phyloP scores from a whole-genome alignment of 768 basidiomycete genomes.

The Glaciozyma martinii region DNA sequence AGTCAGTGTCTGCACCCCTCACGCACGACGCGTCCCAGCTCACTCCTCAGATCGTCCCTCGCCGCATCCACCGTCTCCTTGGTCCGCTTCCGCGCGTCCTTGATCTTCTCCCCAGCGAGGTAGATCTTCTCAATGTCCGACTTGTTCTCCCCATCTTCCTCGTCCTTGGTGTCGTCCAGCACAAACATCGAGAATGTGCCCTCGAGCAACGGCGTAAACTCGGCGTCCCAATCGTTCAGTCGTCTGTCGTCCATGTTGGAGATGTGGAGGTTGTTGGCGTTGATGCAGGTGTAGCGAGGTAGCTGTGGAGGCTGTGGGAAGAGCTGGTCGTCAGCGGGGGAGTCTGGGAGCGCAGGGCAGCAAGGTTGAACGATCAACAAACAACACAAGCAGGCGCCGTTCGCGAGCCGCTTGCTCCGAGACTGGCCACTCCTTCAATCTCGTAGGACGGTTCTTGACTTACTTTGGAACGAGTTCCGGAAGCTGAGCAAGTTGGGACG shows the following conservation, averaged over 20 bases:
- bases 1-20: neutral
- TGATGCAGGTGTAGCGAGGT: too few species aligned
- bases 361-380: too few species aligned
- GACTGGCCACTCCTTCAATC: too few species aligned
- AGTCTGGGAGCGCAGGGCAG: too few species aligned
- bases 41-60: constrained; percentile 24
- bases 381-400: too few species aligned
- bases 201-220: constrained; percentile 16
- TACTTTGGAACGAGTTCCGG: too few species aligned
- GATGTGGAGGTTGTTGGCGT: too few species aligned
- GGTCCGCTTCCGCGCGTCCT: constrained; percentile 5
- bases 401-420: too few species aligned
- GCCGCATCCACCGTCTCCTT: constrained; percentile 20
- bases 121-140: constrained; percentile 24
- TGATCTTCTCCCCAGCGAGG: constrained; percentile 1
- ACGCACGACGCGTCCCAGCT: neutral
- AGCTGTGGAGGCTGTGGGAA: too few species aligned
- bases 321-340: too few species aligned
- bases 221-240: constrained; percentile 16
- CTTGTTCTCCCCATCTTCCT: neutral
- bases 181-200: constrained; percentile 9
- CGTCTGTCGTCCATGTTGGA: neutral
- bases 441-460: too few species aligned
- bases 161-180: neutral
- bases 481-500: too few species aligned